Percentiles rank a stretch among this genome's conserved stretches.
Conservation (phyloP, 257 asterid species). For the Henckelia pumila region DNA sequence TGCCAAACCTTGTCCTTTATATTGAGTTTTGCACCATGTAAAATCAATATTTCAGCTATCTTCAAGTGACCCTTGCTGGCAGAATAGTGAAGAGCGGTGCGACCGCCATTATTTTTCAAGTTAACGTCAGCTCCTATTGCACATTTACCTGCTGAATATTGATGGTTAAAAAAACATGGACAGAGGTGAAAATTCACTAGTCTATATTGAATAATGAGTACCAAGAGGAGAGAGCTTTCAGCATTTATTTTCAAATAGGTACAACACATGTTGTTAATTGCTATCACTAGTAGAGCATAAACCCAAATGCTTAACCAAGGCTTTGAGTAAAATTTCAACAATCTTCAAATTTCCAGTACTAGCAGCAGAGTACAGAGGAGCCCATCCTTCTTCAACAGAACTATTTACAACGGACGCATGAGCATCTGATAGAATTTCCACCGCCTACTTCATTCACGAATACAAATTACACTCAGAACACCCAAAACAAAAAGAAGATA, state of each 20-base stretch:
- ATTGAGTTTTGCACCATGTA: conserved; percentile 78
- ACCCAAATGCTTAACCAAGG: too few species aligned
- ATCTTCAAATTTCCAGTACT: conserved; percentile 74
- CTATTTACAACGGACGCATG: conserved; percentile 45
- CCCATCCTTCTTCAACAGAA: conserved; percentile 95
- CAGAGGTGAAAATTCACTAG: too few species aligned
- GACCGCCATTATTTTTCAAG: conserved; percentile 72
- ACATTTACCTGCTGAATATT: too few species aligned
- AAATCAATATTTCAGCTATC: conserved; percentile 73
- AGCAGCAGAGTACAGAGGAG: conserved; percentile 92
- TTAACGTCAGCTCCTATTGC: conserved; percentile 79
- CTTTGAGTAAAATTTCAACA: conserved; percentile 63
- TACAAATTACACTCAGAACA: background rate
- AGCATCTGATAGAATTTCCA: conserved; percentile 62
- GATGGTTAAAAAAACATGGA: too few species aligned
- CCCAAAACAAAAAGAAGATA: background rate
- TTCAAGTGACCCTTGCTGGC: conserved; percentile 88
- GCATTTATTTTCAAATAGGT: background rate
- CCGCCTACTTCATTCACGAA: conserved; percentile 54
- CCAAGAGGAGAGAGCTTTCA: background rate
- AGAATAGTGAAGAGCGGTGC: conserved; percentile 94
- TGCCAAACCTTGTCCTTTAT: conserved; percentile 78
- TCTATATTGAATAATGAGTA: too few species aligned
- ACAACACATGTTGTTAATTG: background rate
- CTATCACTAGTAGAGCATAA: too few species aligned